These are phyloP conservation scores for Paspalum notatum DNA, from an alignment of 176 grass and related monocot species.

Conservation along the genomic window DNA sequence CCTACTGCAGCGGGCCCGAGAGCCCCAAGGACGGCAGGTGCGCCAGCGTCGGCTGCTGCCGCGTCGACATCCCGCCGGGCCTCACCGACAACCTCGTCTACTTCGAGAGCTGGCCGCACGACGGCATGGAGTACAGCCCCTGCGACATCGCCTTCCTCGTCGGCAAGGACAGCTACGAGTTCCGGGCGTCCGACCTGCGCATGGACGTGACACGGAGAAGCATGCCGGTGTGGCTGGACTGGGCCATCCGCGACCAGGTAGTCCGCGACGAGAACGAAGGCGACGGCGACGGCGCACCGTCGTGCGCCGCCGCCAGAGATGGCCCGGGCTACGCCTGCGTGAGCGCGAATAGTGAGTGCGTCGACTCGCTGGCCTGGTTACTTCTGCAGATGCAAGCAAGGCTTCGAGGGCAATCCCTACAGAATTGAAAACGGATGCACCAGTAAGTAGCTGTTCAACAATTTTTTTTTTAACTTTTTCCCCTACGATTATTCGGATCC, in stretches of 20 bases:
- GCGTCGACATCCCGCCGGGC: not conserved
- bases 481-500: too few relatives aligned
- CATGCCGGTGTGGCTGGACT: constrained; percentile 39
- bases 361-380: constrained; percentile 23
- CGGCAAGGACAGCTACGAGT: not conserved
- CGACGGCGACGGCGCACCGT: not conserved
- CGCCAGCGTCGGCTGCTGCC: constrained; percentile 22
- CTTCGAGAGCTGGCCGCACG: not conserved
- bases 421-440: not conserved
- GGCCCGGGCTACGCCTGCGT: not conserved
- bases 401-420: constrained; percentile 42
- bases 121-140: not conserved
- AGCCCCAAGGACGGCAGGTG: not conserved
- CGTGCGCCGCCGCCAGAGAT: not conserved
- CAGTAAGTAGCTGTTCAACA: not conserved
- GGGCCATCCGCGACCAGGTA: constrained; percentile 53
- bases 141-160: constrained; percentile 42
- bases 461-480: too few relatives aligned
- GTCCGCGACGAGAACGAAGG: too few relatives aligned
- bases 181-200: constrained; percentile 1
- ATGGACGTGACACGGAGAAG: not conserved
- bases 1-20: not conserved
- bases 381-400: constrained; percentile 27
- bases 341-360: constrained; percentile 24
- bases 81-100: not conserved